Percentiles rank a stretch among this genome's conserved stretches.
These are phyloP conservation scores for Malus domestica DNA, from an alignment of 306 rosid species.

Conservation along the genomic window DNA sequence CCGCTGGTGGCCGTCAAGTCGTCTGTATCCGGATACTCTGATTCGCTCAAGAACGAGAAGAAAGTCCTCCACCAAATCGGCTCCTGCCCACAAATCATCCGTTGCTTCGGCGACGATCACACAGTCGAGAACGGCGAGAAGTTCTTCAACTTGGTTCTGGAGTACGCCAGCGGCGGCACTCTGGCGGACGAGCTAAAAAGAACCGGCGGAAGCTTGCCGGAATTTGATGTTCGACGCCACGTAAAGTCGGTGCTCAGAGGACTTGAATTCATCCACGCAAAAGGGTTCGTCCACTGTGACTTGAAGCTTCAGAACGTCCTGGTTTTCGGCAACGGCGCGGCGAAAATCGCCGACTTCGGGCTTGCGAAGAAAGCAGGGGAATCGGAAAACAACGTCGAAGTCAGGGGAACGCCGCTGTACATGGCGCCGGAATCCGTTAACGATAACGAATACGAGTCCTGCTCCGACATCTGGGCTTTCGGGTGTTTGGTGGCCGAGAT, in stretches of 20 bases:
- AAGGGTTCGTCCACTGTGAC: constrained; percentile 84
- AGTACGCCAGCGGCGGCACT: constrained; percentile 57
- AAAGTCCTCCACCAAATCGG: constrained; percentile 34
- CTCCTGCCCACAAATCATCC: constrained; percentile 39
- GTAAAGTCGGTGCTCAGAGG: constrained; percentile 45
- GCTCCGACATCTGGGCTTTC: constrained; percentile 68
- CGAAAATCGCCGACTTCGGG: constrained; percentile 79
- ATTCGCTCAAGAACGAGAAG: constrained; percentile 49
- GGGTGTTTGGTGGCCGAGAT: constrained; percentile 75
- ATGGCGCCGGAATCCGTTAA: constrained; percentile 82
- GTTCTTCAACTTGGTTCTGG: constrained; percentile 50
- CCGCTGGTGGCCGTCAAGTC: constrained; percentile 57
- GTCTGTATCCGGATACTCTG: constrained; percentile 8
- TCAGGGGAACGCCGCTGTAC: constrained; percentile 68
- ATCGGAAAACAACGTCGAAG: constrained; percentile 12
- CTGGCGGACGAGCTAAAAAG: constrained; percentile 42
- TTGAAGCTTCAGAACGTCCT: constrained; percentile 67
- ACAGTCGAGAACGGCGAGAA: constrained; percentile 40
- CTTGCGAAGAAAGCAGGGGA: constrained; percentile 38
- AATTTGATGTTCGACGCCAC: constrained; percentile 32
- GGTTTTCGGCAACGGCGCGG: constrained; percentile 35
- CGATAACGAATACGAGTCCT: constrained; percentile 43
- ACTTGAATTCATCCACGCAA: constrained; percentile 39
- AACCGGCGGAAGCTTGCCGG: constrained; percentile 41
- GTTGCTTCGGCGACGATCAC: constrained; percentile 37